phyloP scores from a whole-genome alignment of 1,284 basidiomycete genomes.

The Omphalotus olearius region DNA sequence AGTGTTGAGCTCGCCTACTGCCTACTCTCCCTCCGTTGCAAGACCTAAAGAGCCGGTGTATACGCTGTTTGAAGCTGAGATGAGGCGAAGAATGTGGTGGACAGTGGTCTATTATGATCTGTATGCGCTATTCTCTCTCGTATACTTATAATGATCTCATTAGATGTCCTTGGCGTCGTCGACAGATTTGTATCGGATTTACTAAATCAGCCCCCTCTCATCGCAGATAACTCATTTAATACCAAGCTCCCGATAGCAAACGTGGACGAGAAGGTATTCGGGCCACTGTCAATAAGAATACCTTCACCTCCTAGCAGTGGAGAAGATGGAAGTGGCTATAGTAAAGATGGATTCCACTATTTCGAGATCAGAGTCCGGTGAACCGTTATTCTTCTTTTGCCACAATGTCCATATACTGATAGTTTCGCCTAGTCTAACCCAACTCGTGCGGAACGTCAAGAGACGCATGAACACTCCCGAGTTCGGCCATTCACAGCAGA shows the following conservation, averaged over 20 bases:
- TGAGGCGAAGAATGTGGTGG: conserved; percentile 67
- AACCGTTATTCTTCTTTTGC: conserved; percentile 17
- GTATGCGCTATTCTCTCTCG: conserved; percentile 36
- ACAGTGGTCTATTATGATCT: conserved; percentile 68
- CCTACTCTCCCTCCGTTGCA: not conserved
- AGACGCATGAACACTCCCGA: conserved; percentile 19
- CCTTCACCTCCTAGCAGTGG: conserved; percentile 22
- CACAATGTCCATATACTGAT: not conserved
- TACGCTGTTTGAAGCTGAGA: conserved; percentile 52
- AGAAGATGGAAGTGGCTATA: conserved; percentile 12
- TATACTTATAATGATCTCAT: conserved; percentile 4
- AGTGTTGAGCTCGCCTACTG: not conserved
- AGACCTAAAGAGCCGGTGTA: conserved; percentile 28
- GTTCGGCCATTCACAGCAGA: conserved; percentile 9
- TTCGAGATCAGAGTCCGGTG: conserved; percentile 34
- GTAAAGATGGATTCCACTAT: conserved; percentile 22
- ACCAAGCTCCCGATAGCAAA: conserved; percentile 43
- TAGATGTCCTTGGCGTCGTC: conserved; percentile 1
- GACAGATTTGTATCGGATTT: conserved; percentile 64
- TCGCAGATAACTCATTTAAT: conserved; percentile 45
- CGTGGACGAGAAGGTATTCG: conserved; percentile 35
- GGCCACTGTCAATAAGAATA: conserved; percentile 13
- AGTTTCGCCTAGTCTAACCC: conserved; percentile 21
- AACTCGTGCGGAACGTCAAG: conserved; percentile 33
- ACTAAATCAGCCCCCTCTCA: conserved; percentile 54